A percentile compares a stretch with the other conserved stretches of the same genome.
These are phyloP conservation scores for Aureobasidium sp. DNA, from an alignment of 2,329 filamentous ascomycete species.

Conservation along the genomic window DNA sequence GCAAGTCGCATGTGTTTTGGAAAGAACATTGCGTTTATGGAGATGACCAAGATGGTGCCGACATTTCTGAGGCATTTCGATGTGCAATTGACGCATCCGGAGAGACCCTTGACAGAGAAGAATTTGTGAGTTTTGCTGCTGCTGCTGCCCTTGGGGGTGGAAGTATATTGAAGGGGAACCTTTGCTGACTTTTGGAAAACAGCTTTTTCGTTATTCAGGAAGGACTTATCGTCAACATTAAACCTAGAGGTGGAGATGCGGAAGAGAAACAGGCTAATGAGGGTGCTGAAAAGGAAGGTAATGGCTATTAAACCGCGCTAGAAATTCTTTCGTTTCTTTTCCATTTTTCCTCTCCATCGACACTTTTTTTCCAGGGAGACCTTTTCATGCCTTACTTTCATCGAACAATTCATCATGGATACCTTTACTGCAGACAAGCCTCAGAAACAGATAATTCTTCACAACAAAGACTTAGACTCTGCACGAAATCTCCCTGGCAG, in stretches of 20 bases:
- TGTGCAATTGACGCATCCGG: not conserved
- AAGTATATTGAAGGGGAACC: not conserved
- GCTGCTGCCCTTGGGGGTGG: no score
- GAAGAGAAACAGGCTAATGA: not conserved
- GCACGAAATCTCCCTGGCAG: no score
- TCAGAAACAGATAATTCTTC: no score
- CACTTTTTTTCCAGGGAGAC: not conserved
- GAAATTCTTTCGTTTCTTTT: not conserved
- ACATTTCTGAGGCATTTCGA: constrained; percentile 7
- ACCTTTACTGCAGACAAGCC: no score
- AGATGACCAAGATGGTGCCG: constrained; percentile 35
- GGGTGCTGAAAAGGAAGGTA: not conserved
- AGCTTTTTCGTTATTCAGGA: constrained; percentile 10
- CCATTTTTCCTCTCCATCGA: not conserved
- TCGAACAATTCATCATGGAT: no score
- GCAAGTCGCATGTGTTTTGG: constrained; percentile 41
- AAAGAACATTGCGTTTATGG: constrained; percentile 39
- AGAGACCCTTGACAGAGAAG: not conserved
- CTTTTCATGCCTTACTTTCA: not conserved
- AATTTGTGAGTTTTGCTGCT: not conserved
- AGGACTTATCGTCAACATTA: not conserved
- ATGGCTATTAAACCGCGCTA: not conserved
- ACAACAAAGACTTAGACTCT: no score
- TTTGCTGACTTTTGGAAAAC: not conserved
- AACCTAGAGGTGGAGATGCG: not conserved